Evolutionary conservation across 2,329 filamentous ascomycete genomes (phyloP), one percentile per base, ranked within the genome.

Genomic region (Diaporthe sp.): DNA sequence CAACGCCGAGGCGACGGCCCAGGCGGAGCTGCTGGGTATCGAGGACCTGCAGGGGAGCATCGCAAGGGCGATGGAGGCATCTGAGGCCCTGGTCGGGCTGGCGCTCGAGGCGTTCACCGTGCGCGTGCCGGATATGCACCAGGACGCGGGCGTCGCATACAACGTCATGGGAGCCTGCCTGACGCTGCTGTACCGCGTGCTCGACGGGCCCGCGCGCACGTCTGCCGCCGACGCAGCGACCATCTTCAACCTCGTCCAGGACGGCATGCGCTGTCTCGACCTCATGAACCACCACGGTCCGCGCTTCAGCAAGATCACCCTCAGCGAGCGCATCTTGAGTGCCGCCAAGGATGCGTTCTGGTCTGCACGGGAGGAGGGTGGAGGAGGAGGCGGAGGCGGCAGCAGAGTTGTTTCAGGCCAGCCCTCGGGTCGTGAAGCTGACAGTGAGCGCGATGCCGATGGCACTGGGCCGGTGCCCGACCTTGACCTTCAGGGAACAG

Each of bases 341-440:
- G 59, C 59, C 9, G 59, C 59, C 4, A 63, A 63, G 59, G 59
- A 63, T 4, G 59, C 59, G 9, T 63, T 63, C 39, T 47, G 59
- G 39, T 63, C 59, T 10, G 39, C 27, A 4, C 59, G 59, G 0
- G 59, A 63, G 27, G 59, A 63, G 4, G 59, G 50, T 13, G 50
- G 32, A 25, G 22, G 55, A n/a, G 30, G 17, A 1, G 55, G 30
- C 7, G 55, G 27, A 2, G 51, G 39, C 25, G 25, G 25, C 17
- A 8, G 4, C 10, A 39, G 35, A 22, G 35, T 9, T 3, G 4
- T 22, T 12, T 35, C 25, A 19, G 6, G 32, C 5, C 56, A 39
- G 15, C 25, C n/a, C 22, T 22, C 58, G 12, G 25, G 39, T 15
- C 39, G 30, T 3, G 59, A 42, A 22, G 13, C 27, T 3, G 39